A percentile compares a stretch with the other conserved stretches of the same genome.
phyloP scores from a whole-genome alignment of 306 rosid species.

The Echinosophora koreensis region DNA sequence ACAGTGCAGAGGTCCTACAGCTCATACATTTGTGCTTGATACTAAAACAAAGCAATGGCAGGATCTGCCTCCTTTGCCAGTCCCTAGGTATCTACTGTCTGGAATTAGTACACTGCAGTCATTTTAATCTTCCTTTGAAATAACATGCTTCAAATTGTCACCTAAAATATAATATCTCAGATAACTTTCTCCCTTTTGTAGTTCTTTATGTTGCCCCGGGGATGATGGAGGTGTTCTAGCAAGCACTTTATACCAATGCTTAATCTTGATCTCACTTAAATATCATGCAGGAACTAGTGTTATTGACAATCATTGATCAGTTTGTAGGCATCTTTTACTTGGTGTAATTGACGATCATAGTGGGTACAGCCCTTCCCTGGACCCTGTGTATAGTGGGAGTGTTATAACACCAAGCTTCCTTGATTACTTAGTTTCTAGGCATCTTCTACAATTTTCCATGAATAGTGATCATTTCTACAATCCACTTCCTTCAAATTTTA shows the following conservation, averaged over 20 bases:
- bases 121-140: slow-evolving; percentile 35
- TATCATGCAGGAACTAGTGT: not conserved
- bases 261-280: slow-evolving; percentile 28
- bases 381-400: not conserved
- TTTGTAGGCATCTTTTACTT: slow-evolving; percentile 1
- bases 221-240: slow-evolving; percentile 2
- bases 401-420: not conserved
- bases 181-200: not conserved
- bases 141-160: slow-evolving; percentile 19
- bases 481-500: not conserved
- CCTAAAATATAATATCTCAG: slow-evolving; percentile 4
- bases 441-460: not conserved
- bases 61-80: slow-evolving; percentile 76
- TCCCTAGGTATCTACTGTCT: slow-evolving; percentile 67
- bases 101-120: not conserved
- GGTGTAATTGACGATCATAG: not conserved
- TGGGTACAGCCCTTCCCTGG: not conserved
- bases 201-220: slow-evolving; percentile 13
- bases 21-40: slow-evolving; percentile 81
- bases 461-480: not conserved
- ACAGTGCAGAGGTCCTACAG: slow-evolving; percentile 92
- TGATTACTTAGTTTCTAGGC: not conserved
- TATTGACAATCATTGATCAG: not conserved
- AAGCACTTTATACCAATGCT: not conserved
- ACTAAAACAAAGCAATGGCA: slow-evolving; percentile 79